Conservation (phyloP, 192 early-diverging fungal species). For the Coemansia sp. region DNA sequence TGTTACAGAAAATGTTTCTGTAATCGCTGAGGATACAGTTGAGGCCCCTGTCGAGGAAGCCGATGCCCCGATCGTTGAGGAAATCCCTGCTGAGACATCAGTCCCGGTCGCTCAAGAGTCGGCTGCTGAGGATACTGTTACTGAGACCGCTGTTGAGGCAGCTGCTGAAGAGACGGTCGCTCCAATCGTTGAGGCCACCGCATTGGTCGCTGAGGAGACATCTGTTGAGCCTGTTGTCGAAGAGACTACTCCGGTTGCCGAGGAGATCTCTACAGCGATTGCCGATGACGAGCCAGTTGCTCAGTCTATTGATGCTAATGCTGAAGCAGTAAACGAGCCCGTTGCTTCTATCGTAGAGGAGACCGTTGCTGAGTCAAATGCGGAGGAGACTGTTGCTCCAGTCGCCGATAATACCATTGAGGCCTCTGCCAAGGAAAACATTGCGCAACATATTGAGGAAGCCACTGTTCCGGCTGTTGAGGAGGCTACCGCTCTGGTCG, state of each 20-base stretch:
- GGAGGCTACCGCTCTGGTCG: neutral
- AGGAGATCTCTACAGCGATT: neutral
- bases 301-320: slow-evolving; percentile 1
- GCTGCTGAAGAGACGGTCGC: neutral
- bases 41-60: neutral
- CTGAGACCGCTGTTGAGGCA: neutral
- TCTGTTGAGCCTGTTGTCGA: neutral
- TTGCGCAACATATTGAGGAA: neutral
- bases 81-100: neutral
- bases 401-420: neutral
- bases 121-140: neutral
- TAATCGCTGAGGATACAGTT: neutral
- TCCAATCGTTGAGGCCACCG: neutral
- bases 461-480: neutral
- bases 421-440: neutral
- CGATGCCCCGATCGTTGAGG: neutral
- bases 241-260: neutral
- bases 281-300: neutral
- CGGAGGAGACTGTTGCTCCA: neutral
- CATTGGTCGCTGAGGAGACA: neutral
- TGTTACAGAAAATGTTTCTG: neutral
- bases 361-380: neutral
- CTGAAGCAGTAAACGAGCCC: slow-evolving; percentile 5
- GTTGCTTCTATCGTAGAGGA: neutral
- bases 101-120: neutral